phyloP scores from a whole-genome alignment of 768 basidiomycete species.

The Daedaleopsis nitida region DNA sequence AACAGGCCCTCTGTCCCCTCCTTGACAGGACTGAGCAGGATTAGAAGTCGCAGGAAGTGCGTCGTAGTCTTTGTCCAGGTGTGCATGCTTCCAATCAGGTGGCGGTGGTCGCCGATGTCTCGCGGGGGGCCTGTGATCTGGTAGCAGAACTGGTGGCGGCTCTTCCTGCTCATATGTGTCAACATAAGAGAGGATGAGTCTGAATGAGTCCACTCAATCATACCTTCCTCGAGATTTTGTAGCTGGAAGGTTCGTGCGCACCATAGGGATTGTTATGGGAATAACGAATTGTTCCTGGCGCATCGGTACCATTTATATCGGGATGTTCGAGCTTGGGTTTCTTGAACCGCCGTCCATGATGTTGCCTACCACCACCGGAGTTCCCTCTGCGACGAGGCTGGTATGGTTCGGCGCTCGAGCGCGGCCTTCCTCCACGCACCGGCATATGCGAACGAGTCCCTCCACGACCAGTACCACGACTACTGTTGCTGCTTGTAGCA shows the following conservation, averaged over 20 bases:
- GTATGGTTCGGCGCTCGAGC: neutral
- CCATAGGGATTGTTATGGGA: neutral
- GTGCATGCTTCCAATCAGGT: no score
- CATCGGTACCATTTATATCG: neutral
- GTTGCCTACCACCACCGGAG: neutral
- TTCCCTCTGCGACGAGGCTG: neutral
- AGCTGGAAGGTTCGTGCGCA: neutral
- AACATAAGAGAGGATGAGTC: neutral
- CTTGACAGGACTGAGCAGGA: no score
- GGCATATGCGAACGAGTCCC: neutral
- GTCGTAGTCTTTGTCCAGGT: no score
- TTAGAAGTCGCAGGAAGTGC: no score
- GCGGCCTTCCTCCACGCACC: neutral
- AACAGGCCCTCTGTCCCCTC: no score
- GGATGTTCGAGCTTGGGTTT: neutral
- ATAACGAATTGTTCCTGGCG: no score
- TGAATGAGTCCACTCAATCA: neutral
- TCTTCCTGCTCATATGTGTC: no score
- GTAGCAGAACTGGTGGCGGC: no score
- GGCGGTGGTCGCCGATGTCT: no score
- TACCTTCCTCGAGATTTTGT: neutral
- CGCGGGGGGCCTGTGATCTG: no score
- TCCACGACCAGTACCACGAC: neutral
- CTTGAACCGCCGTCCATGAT: neutral
- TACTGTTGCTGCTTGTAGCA: neutral